Base-by-base conservation (phyloP, 371 early-diverging fungal species). In the Zychaea mexicana region DNA sequence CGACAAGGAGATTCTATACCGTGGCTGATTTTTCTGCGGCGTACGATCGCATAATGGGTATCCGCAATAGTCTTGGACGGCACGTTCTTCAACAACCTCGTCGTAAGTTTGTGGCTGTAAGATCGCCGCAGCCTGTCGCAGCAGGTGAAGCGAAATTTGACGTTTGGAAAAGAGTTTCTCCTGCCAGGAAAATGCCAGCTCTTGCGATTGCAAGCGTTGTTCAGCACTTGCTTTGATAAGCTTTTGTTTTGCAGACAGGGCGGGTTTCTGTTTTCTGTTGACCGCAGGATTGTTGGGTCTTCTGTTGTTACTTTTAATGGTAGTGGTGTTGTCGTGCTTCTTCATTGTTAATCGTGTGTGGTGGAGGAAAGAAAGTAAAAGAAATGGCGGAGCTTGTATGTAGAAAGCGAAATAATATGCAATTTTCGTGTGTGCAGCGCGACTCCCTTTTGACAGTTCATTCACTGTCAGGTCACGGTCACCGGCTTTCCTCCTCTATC, bases 1-100 rank as follows among this genome's bases (percentile, higher is more conserved):
- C 3, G 66, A 66, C 15, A 81, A 55, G 2, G 89, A 86, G 63
- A 92, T 89, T 31, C 82, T 76, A 60, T 79, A 90, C 46, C 77
- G 78, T 3, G 84, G 70, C n/a, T 72, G 71, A 7, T 70, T 42
- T 19, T 74, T 60, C 49, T 72, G 61, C 4, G 69, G 58, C 15
- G 56, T 47, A 22, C 65, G 69, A 19, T 62, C 63, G 61, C 92
- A 92, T 3, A 90, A 67, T 10, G 92, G 90, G 61, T 92, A 92
- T 3, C 90, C 92, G 65, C 92, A 92, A 42, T 82, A 75, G 32
- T 76, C 74, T 55, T 83, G 86, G 6, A 88, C 83, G 13, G 73
- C 76, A 22, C 92, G 78, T 69, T 92, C 92, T 56, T 85, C 84
- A 49, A 92, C 69, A 24, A 89, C 74, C 22, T 88, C 90, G 2